phyloP scores from a whole-genome alignment of 345 rosid species.

The Gossypium arboreum region DNA sequence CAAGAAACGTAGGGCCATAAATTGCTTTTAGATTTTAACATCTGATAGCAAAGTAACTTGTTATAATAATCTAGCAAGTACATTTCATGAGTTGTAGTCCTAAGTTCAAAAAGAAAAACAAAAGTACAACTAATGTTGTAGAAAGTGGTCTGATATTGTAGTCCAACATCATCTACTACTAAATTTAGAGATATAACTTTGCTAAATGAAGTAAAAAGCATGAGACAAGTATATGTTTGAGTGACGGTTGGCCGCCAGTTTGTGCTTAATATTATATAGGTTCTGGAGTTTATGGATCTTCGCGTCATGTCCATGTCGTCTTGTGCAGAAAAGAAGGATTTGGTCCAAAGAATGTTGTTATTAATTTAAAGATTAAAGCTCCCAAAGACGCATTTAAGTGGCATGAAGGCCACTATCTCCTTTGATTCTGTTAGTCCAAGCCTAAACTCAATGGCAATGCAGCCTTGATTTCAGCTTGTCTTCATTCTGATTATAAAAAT shows the following conservation, averaged over 20 bases:
- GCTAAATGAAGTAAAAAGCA: constrained; percentile 15
- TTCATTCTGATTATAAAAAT: neutral
- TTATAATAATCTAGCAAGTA: constrained; percentile 5
- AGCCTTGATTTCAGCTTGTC: neutral
- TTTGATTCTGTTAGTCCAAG: neutral
- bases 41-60: neutral
- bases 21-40: neutral
- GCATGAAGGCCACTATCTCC: constrained; percentile 13
- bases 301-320: constrained; percentile 4
- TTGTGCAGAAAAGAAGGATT: constrained; percentile 8
- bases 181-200: neutral
- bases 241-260: neutral
- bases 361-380: neutral
- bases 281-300: neutral
- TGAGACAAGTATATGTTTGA: neutral
- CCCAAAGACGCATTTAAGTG: constrained; percentile 2
- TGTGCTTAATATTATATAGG: neutral
- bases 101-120: neutral
- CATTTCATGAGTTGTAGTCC: constrained; percentile 3
- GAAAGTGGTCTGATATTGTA: constrained; percentile 16
- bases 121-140: neutral
- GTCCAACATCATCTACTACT: neutral
- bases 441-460: neutral
- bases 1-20: neutral
- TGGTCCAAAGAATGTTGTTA: constrained; percentile 4